Conservation (phyloP, 352 stramenopile genomes). For the Pythium phragmiticola region DNA sequence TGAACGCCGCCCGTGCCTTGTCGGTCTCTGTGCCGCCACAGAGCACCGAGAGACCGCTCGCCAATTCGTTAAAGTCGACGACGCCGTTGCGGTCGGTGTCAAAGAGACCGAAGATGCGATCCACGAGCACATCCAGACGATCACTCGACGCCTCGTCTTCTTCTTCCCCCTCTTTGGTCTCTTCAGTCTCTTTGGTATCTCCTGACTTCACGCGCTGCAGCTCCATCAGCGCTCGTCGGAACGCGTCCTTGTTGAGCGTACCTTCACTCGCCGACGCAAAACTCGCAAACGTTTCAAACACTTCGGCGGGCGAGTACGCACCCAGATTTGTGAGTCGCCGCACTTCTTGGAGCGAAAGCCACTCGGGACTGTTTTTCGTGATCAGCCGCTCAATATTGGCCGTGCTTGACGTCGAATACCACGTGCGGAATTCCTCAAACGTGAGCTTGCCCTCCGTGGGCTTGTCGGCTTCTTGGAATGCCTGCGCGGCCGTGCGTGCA, state of each 20-base stretch:
- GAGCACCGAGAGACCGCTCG: constrained; percentile 73
- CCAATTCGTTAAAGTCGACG: constrained; percentile 82
- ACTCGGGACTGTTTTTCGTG: constrained; percentile 75
- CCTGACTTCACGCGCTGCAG: constrained; percentile 29
- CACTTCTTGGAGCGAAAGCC: constrained; percentile 76
- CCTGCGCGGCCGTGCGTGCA: constrained; percentile 59
- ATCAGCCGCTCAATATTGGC: constrained; percentile 79
- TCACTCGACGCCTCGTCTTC: constrained; percentile 32
- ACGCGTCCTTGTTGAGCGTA: constrained; percentile 64
- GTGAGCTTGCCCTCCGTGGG: constrained; percentile 69
- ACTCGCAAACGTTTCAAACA: constrained; percentile 75
- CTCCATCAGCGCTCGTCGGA: constrained; percentile 59
- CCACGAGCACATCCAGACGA: constrained; percentile 57
- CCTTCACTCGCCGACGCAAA: constrained; percentile 57
- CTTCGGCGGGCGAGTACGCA: constrained; percentile 65
- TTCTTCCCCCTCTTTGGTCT: neutral
- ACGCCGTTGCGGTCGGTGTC: constrained; percentile 79
- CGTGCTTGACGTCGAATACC: constrained; percentile 74
- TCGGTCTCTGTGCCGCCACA: constrained; percentile 68
- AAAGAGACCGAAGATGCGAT: constrained; percentile 81
- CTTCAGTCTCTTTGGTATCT: neutral
- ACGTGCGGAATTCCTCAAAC: constrained; percentile 77
- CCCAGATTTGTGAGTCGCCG: constrained; percentile 73
- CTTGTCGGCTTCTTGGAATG: constrained; percentile 72
- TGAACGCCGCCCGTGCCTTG: constrained; percentile 82